Conservation (phyloP, 176 grass and related monocot genomes). For the Juncus effusus region DNA sequence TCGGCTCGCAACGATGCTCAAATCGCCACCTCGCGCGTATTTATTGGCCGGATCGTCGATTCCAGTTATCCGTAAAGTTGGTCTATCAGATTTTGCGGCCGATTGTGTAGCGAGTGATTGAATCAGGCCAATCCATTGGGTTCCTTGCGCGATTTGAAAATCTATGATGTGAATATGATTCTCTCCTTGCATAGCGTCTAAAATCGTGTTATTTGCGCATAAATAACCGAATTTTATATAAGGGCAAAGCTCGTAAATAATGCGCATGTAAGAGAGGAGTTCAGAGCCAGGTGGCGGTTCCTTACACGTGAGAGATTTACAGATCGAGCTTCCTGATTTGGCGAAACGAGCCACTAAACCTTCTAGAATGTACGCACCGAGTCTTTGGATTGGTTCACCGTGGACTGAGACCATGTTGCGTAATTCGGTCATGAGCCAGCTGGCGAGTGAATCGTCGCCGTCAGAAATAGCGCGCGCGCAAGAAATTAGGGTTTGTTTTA, state of each 20-base stretch:
- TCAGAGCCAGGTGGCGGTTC: constrained; percentile 70
- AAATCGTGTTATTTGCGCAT: constrained; percentile 74
- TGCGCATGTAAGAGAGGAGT: constrained; percentile 90
- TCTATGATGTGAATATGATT: constrained; percentile 86
- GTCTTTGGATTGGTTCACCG: constrained; percentile 62
- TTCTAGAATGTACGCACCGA: constrained; percentile 94
- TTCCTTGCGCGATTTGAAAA: constrained; percentile 88
- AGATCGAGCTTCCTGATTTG: constrained; percentile 80
- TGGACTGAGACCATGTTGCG: constrained; percentile 85
- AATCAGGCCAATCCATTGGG: constrained; percentile 81
- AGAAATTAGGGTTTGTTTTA: constrained; percentile 66
- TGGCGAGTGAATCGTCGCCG: constrained; percentile 32
- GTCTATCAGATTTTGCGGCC: constrained; percentile 45
- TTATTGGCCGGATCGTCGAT: constrained; percentile 76
- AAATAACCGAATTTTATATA: constrained; percentile 97
- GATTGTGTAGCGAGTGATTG: constrained; percentile 61
- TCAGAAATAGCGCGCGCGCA: constrained; percentile 77
- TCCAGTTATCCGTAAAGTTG: constrained; percentile 57
- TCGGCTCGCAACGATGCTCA: constrained; percentile 63
- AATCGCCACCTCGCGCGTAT: constrained; percentile 69
- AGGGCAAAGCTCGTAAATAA: constrained; percentile 86
- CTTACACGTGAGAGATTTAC: constrained; percentile 84
- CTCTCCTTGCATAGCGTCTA: constrained; percentile 72
- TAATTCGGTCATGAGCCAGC: constrained; percentile 61
- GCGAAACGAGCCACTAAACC: constrained; percentile 75